Conservation (phyloP, 495 filamentous ascomycete genomes). For the Terfezia claveryi region DNA sequence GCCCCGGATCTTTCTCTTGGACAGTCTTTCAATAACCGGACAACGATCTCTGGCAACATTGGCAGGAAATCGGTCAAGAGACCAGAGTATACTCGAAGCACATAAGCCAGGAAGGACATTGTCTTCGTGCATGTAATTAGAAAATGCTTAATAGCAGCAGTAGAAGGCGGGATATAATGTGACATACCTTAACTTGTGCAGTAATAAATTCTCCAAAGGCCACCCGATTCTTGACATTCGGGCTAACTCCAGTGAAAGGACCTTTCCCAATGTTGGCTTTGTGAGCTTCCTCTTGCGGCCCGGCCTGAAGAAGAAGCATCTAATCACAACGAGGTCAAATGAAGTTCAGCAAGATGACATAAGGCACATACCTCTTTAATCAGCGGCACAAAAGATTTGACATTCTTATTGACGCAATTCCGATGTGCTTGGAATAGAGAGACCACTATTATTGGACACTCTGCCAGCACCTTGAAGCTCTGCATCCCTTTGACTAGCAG, state of each 20-base stretch:
- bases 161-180: not conserved
- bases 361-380: conserved; percentile 41
- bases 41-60: conserved; percentile 70
- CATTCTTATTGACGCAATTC: conserved; percentile 52
- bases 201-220: conserved; percentile 97
- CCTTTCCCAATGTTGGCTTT: conserved; percentile 46
- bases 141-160: not conserved
- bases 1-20: conserved; percentile 83
- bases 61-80: conserved; percentile 79
- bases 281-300: conserved; percentile 83
- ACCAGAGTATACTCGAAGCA: conserved; percentile 68
- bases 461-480: conserved; percentile 93
- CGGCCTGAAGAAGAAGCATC: conserved; percentile 66
- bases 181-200: conserved; percentile 59
- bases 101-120: conserved; percentile 94
- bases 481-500: conserved; percentile 79
- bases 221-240: conserved; percentile 76
- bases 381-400: conserved; percentile 76
- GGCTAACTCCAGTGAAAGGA: conserved; percentile 70
- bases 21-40: conserved; percentile 79
- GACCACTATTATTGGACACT: conserved; percentile 96
- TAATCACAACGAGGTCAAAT: not conserved
- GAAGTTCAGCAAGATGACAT: not conserved
- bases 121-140: conserved; percentile 26
- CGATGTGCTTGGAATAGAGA: conserved; percentile 92